Conservation (phyloP, 139 green algal genomes). For the Chlorokybus atmophyticus region DNA sequence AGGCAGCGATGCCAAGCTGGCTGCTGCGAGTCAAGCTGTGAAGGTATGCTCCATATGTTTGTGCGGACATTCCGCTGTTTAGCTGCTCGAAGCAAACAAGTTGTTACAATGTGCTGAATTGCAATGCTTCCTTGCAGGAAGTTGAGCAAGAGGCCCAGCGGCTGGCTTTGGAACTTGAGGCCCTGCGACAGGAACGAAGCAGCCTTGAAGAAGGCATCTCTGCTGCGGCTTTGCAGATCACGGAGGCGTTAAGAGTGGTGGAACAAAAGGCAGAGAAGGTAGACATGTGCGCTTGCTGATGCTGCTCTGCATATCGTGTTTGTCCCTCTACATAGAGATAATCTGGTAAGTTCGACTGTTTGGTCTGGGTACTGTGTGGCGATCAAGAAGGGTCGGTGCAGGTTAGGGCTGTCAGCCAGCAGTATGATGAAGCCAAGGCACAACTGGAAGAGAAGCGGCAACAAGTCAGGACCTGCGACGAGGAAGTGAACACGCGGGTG, state of each 20-base stretch:
- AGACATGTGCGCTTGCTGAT: not conserved
- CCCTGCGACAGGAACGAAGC: slow-evolving; percentile 13
- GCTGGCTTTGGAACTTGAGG: slow-evolving; percentile 14
- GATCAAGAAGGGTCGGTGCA: slow-evolving; percentile 5
- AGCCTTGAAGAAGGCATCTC: slow-evolving; percentile 35
- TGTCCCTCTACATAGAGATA: too few relatives aligned
- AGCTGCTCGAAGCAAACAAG: not conserved
- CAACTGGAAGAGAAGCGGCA: slow-evolving; percentile 35
- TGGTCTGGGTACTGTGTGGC: not conserved
- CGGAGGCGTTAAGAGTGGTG: too few relatives aligned
- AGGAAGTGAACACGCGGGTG: slow-evolving; percentile 44
- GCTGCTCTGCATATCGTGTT: too few relatives aligned
- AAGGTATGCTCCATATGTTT: slow-evolving; percentile 20
- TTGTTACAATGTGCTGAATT: too few relatives aligned
- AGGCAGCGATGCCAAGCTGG: slow-evolving; percentile 41
- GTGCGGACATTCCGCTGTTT: too few relatives aligned
- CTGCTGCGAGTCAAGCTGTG: slow-evolving; percentile 19
- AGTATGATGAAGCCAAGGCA: slow-evolving; percentile 31
- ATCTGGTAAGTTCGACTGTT: too few relatives aligned
- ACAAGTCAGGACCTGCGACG: slow-evolving; percentile 59
- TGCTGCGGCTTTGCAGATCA: too few relatives aligned
- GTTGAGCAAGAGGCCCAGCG: slow-evolving; percentile 4
- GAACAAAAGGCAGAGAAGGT: slow-evolving; percentile 5
- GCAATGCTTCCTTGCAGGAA: slow-evolving; percentile 6
- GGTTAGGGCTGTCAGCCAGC: slow-evolving; percentile 2